Percentiles rank a stretch among this genome's conserved stretches.
Evolutionary conservation across 768 basidiomycete genomes (phyloP).

Genomic region (Rhizopogon roseolus): DNA sequence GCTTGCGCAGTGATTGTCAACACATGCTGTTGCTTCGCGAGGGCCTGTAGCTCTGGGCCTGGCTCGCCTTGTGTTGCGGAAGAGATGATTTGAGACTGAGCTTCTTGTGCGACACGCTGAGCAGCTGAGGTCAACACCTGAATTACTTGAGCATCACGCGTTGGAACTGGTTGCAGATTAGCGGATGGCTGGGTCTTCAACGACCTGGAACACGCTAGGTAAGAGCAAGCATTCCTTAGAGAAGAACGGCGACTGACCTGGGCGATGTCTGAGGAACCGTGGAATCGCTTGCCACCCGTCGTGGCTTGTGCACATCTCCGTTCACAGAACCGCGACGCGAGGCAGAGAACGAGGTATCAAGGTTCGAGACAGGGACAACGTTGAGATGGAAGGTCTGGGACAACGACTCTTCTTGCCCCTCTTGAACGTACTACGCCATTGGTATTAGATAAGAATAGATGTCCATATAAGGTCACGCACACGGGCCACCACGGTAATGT

Average conservation of each 20-base stretch:
- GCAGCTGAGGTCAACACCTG: conserved; percentile 74
- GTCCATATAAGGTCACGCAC: conserved; percentile 36
- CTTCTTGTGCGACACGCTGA: conserved; percentile 72
- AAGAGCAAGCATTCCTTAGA: not conserved
- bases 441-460: conserved; percentile 9
- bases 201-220: conserved; percentile 13
- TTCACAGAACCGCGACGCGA: conserved; percentile 46
- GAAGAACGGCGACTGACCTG: conserved; percentile 16
- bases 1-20: conserved; percentile 69
- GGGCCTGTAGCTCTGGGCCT: conserved; percentile 51
- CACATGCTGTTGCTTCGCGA: conserved; percentile 80
- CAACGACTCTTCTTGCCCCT: conserved; percentile 69
- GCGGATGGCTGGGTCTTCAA: conserved; percentile 28
- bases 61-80: conserved; percentile 41
- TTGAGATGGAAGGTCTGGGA: conserved; percentile 63
- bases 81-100: conserved; percentile 60
- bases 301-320: conserved; percentile 35
- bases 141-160: conserved; percentile 67
- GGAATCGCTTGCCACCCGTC: conserved; percentile 38
- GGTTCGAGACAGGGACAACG: conserved; percentile 61
- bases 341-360: conserved; percentile 38
- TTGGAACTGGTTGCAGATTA: conserved; percentile 31
- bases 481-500: conserved; percentile 72
- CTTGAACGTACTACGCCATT: conserved; percentile 55
- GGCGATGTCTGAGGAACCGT: conserved; percentile 29